These are phyloP conservation scores for Stagonosporopsis tanaceti DNA, from an alignment of 2,329 filamentous ascomycete genomes.

Conservation along the genomic window DNA sequence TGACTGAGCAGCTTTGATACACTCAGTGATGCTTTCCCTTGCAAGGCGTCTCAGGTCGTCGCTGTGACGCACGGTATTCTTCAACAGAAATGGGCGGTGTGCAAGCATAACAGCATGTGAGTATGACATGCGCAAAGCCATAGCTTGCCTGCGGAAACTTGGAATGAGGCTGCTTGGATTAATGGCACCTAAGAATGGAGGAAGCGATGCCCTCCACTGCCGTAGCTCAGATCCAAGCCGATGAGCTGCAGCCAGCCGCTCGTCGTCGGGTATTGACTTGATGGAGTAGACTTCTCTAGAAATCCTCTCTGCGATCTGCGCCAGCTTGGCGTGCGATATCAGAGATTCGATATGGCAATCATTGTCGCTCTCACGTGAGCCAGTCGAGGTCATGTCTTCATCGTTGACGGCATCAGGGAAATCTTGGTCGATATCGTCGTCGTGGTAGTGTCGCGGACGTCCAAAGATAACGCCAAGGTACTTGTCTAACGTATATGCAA, in stretches of 20 bases:
- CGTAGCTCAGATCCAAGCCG: slow-evolving; percentile 50
- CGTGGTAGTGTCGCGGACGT: slow-evolving; percentile 65
- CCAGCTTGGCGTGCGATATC: slow-evolving; percentile 56
- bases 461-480: slow-evolving; percentile 68
- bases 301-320: slow-evolving; percentile 42
- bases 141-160: slow-evolving; percentile 50
- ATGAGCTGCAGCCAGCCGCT: slow-evolving; percentile 51
- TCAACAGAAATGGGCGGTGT: slow-evolving; percentile 44
- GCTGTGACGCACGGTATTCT: slow-evolving; percentile 23
- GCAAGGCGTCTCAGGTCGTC: slow-evolving; percentile 42
- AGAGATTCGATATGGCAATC: slow-evolving; percentile 62
- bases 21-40: slow-evolving; percentile 52
- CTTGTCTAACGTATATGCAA: slow-evolving; percentile 67
- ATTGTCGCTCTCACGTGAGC: slow-evolving; percentile 35
- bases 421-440: slow-evolving; percentile 69
- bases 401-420: slow-evolving; percentile 66
- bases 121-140: slow-evolving; percentile 43
- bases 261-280: slow-evolving; percentile 43
- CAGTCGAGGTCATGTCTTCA: slow-evolving; percentile 62
- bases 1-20: slow-evolving; percentile 54
- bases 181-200: slow-evolving; percentile 55
- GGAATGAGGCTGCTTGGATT: slow-evolving; percentile 57
- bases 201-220: slow-evolving; percentile 47
- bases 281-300: slow-evolving; percentile 45
- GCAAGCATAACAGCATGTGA: slow-evolving; percentile 48